phyloP scores from a whole-genome alignment of 805 yeast genomes.

The Wickerhamiella qilinensis region DNA sequence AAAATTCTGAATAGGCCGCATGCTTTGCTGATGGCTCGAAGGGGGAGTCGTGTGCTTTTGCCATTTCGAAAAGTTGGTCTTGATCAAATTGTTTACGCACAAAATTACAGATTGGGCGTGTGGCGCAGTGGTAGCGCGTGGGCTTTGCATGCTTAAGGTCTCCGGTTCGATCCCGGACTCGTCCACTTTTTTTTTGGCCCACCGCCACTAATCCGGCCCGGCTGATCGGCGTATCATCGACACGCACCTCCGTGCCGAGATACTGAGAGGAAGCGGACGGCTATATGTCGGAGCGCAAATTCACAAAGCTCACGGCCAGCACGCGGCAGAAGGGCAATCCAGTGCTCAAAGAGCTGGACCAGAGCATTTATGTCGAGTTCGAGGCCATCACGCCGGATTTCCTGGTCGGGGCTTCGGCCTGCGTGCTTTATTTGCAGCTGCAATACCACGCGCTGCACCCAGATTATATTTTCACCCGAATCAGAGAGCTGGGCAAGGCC shows the following conservation, averaged over 20 bases:
- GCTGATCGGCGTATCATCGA: too few relatives aligned
- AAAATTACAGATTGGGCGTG: too few relatives aligned
- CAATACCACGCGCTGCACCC: slow-evolving; percentile 25
- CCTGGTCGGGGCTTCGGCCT: slow-evolving; percentile 20
- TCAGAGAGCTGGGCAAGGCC: slow-evolving; percentile 20
- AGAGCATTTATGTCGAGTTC: slow-evolving; percentile 14
- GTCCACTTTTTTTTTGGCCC: slow-evolving; percentile 9
- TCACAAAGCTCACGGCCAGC: slow-evolving; percentile 4
- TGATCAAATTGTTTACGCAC: too few relatives aligned
- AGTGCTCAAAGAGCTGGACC: slow-evolving; percentile 13
- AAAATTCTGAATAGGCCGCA: too few relatives aligned
- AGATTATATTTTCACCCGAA: slow-evolving; percentile 25
- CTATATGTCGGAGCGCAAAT: not conserved
- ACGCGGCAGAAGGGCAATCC: slow-evolving; percentile 19
- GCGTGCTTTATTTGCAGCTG: slow-evolving; percentile 23
- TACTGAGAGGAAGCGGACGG: too few relatives aligned
- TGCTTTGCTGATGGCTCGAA: too few relatives aligned
- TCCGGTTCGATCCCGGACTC: slow-evolving; percentile 13
- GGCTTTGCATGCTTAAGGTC: slow-evolving; percentile 14
- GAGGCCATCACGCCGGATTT: slow-evolving; percentile 25
- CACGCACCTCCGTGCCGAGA: too few relatives aligned
- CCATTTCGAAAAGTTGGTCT: too few relatives aligned
- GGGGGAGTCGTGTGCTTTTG: too few relatives aligned
- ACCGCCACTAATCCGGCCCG: too few relatives aligned
- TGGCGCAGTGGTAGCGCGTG: slow-evolving; percentile 14